Conservation (phyloP, 2,329 filamentous ascomycete genomes). For the Myriangium duriaei region DNA sequence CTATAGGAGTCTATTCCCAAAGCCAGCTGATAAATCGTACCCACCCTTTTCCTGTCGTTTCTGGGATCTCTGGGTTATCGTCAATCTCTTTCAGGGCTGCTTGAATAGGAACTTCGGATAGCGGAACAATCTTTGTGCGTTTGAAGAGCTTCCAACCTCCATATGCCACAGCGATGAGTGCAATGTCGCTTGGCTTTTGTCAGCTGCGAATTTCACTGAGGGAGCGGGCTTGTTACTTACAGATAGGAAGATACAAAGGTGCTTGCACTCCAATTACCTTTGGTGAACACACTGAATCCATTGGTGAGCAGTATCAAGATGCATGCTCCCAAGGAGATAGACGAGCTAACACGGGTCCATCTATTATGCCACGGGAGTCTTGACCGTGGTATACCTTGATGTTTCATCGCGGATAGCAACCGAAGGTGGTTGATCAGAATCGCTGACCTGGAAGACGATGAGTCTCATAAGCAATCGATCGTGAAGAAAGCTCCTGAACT, state of each 20-base stretch:
- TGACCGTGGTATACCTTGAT: slow-evolving; percentile 54
- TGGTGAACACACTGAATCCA: slow-evolving; percentile 31
- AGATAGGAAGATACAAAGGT: slow-evolving; percentile 41
- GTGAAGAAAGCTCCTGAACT: too few relatives aligned
- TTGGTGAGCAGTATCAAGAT: slow-evolving; percentile 34
- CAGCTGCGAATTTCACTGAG: neutral
- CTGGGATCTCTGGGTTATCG: neutral
- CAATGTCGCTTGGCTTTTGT: neutral
- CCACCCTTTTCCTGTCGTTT: neutral
- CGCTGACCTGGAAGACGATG: too few relatives aligned
- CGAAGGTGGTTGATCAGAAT: slow-evolving; percentile 60
- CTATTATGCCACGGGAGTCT: slow-evolving; percentile 51
- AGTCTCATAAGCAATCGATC: too few relatives aligned
- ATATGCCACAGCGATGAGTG: neutral
- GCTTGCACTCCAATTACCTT: slow-evolving; percentile 48
- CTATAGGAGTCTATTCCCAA: neutral
- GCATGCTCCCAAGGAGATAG: slow-evolving; percentile 20
- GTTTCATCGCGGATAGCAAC: slow-evolving; percentile 53
- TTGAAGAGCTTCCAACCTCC: neutral
- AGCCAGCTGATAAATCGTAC: neutral
- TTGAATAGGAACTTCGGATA: neutral
- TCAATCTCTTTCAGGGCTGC: neutral
- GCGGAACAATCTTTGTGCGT: neutral
- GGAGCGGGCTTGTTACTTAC: neutral
- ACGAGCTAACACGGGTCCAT: slow-evolving; percentile 51